Conservation (phyloP, 108 stramenopile species). For the Fistulifera solaris region DNA sequence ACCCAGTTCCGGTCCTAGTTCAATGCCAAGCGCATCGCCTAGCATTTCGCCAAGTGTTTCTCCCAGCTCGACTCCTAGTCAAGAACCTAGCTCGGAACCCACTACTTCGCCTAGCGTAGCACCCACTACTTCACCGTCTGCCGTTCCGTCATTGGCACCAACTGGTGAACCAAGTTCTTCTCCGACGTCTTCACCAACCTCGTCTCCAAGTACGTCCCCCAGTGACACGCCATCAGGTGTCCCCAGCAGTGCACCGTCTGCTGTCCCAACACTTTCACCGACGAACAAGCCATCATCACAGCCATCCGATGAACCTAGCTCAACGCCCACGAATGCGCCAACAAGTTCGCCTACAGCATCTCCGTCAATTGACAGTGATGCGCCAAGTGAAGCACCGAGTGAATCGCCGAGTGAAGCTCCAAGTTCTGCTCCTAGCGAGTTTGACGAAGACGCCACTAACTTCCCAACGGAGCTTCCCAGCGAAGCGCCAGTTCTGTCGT, state of each 20-base stretch:
- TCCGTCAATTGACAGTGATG: not conserved
- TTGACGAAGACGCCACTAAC: no score
- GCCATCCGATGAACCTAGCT: not conserved
- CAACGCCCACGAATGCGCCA: not conserved
- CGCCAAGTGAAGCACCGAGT: not conserved
- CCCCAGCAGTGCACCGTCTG: not conserved
- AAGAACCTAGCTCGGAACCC: not conserved
- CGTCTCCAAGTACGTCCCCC: conserved; percentile 1
- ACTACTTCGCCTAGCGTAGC: not conserved
- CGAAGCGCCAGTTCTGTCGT: no score
- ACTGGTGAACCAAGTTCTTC: not conserved
- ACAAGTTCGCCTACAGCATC: not conserved
- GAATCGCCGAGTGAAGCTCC: conserved; percentile 6
- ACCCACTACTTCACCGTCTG: no score
- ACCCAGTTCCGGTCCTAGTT: conserved; percentile 3
- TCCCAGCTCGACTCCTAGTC: conserved; percentile 1
- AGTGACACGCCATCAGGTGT: not conserved
- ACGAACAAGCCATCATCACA: not conserved
- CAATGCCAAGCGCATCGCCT: conserved; percentile 1
- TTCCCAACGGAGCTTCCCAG: no score
- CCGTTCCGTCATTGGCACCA: no score
- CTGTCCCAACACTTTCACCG: no score
- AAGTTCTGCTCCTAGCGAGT: not conserved
- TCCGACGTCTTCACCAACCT: not conserved
- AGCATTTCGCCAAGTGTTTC: conserved; percentile 3